phyloP scores from a whole-genome alignment of 768 basidiomycete species.

The Leucocoprinus birnbaumii region DNA sequence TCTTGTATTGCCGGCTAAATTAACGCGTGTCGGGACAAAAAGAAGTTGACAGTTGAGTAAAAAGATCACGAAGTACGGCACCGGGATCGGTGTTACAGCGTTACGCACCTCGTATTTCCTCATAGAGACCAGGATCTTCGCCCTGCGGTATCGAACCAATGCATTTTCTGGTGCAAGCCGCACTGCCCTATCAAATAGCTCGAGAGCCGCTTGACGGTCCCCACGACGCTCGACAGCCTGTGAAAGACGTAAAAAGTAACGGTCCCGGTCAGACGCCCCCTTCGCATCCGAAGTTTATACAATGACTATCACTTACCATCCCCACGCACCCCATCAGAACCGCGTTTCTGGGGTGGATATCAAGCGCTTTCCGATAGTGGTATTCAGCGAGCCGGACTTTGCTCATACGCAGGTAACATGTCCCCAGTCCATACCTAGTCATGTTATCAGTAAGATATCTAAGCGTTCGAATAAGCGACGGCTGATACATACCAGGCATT shows the following conservation, averaged over 20 bases:
- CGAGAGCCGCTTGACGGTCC: conserved; percentile 71
- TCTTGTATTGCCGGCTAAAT: conserved; percentile 76
- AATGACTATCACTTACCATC: conserved; percentile 62
- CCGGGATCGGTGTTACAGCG: conserved; percentile 12
- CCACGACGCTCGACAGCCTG: conserved; percentile 90
- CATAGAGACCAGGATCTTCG: conserved; percentile 85
- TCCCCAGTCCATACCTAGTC: conserved; percentile 95
- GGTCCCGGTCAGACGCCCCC: conserved; percentile 18
- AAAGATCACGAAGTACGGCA: conserved; percentile 1
- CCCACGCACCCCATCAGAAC: conserved; percentile 96
- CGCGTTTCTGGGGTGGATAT: conserved; percentile 93
- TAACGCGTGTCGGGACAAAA: conserved; percentile 17
- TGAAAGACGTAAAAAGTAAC: conserved; percentile 23
- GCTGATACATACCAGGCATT: conserved; percentile 83
- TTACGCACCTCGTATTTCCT: conserved; percentile 75
- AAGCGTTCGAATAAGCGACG: conserved; percentile 14
- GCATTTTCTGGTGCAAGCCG: conserved; percentile 82
- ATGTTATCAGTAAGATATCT: conserved; percentile 16
- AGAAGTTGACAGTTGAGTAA: conserved; percentile 9
- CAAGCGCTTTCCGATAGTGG: conserved; percentile 89
- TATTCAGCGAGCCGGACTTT: conserved; percentile 93
- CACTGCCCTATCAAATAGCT: conserved; percentile 80
- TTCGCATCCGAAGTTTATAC: conserved; percentile 17
- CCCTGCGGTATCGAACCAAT: conserved; percentile 90
- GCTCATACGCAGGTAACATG: conserved; percentile 93